Percentiles rank a stretch among this genome's conserved stretches.
Conservation (phyloP, 768 basidiomycete species). For the Pluteus cervinus region DNA sequence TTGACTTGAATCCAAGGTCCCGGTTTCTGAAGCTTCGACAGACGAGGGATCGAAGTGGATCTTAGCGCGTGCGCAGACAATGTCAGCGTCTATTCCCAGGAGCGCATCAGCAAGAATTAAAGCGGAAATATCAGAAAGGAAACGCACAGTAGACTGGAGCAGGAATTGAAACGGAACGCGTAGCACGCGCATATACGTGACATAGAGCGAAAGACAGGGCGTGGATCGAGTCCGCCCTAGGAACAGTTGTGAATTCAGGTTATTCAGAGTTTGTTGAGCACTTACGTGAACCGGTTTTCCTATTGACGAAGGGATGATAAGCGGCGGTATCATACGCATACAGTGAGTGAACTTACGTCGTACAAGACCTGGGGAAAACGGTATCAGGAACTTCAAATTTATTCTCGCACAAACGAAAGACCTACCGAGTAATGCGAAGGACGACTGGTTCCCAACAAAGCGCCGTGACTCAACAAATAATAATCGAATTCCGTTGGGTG, state of each 20-base stretch:
- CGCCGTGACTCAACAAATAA: slow-evolving; percentile 74
- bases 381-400: neutral
- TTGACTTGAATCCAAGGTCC: no score
- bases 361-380: slow-evolving; percentile 27
- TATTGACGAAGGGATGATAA: slow-evolving; percentile 8
- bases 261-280: neutral
- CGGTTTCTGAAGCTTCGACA: slow-evolving; percentile 57
- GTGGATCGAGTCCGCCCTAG: slow-evolving; percentile 63
- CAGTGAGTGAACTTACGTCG: slow-evolving; percentile 26
- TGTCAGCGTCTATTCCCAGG: slow-evolving; percentile 62
- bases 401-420: slow-evolving; percentile 4
- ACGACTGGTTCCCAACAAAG: slow-evolving; percentile 67
- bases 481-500: slow-evolving; percentile 75
- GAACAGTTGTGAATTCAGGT: neutral
- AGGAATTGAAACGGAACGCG: slow-evolving; percentile 80
- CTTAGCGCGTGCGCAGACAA: slow-evolving; percentile 74
- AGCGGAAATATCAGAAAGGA: slow-evolving; percentile 8
- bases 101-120: neutral
- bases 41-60: slow-evolving; percentile 70
- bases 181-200: slow-evolving; percentile 76
- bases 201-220: slow-evolving; percentile 66
- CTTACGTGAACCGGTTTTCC: slow-evolving; percentile 58
- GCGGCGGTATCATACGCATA: neutral
- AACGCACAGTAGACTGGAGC: slow-evolving; percentile 77
- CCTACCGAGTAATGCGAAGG: slow-evolving; percentile 41